Conservation (phyloP, 164 flowering plant species). For the Nelumbo lutea region DNA sequence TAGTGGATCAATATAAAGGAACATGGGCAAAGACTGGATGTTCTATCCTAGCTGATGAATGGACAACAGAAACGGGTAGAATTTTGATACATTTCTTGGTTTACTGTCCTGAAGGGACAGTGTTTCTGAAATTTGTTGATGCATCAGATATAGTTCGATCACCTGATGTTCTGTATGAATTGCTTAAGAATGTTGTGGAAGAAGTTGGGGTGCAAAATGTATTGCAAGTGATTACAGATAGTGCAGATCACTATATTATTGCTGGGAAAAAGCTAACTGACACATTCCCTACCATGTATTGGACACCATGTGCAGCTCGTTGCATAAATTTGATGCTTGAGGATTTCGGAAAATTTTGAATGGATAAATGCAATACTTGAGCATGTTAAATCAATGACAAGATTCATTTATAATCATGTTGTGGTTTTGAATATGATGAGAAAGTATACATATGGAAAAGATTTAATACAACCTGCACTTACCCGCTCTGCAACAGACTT, state of each 20-base stretch:
- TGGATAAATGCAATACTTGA: conserved; percentile 48
- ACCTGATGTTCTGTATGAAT: conserved; percentile 47
- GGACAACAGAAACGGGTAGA: conserved; percentile 39
- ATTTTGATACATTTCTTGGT: conserved; percentile 50
- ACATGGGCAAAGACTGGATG: conserved; percentile 74
- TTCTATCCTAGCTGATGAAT: conserved; percentile 70
- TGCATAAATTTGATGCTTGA: conserved; percentile 63
- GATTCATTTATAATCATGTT: conserved; percentile 58
- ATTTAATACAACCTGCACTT: conserved; percentile 47
- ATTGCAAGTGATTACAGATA: conserved; percentile 65
- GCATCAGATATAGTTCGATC: conserved; percentile 43
- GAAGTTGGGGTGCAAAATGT: conserved; percentile 74
- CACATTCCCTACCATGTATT: conserved; percentile 55
- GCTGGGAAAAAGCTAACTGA: conserved; percentile 61
- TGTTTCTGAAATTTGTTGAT: conserved; percentile 72
- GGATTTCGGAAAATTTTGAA: conserved; percentile 59
- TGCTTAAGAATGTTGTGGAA: conserved; percentile 70
- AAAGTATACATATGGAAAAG: conserved; percentile 61
- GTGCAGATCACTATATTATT: conserved; percentile 43
- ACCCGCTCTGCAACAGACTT: conserved; percentile 58
- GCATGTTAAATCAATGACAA: conserved; percentile 62
- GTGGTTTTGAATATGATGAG: conserved; percentile 59
- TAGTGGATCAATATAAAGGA: conserved; percentile 33
- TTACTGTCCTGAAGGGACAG: conserved; percentile 65
- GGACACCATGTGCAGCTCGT: conserved; percentile 73